phyloP scores from a whole-genome alignment of 352 stramenopile genomes.

The Phytophthora niederhauseri region DNA sequence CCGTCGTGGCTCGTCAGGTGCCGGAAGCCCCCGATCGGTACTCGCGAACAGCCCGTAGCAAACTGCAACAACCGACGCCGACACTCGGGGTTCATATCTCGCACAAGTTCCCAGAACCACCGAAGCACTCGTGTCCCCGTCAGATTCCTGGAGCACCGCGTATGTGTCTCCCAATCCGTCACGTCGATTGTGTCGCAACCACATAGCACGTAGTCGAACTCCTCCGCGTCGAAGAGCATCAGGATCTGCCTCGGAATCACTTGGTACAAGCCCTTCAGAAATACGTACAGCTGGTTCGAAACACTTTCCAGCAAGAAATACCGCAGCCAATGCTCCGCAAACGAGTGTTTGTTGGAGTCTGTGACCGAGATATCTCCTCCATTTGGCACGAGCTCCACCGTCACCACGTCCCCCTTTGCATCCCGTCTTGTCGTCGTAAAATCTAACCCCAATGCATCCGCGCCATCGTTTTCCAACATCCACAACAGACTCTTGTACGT shows the following conservation, averaged over 20 bases:
- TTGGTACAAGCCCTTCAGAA: constrained; percentile 95
- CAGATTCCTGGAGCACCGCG: constrained; percentile 49
- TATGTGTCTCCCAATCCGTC: constrained; percentile 93
- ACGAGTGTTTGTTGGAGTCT: constrained; percentile 92
- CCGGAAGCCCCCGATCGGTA: constrained; percentile 60
- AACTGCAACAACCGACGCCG: constrained; percentile 69
- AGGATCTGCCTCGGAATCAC: constrained; percentile 92
- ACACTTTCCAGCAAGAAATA: constrained; percentile 93
- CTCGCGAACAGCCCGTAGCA: constrained; percentile 65
- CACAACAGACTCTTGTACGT: constrained; percentile 56
- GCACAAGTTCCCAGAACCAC: constrained; percentile 84
- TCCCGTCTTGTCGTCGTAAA: constrained; percentile 41
- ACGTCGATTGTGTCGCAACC: constrained; percentile 94
- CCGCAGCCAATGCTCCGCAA: constrained; percentile 84
- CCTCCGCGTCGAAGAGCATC: constrained; percentile 95
- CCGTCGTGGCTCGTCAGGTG: constrained; percentile 63
- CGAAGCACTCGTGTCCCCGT: constrained; percentile 34
- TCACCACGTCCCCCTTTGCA: constrained; percentile 16
- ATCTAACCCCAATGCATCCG: constrained; percentile 45
- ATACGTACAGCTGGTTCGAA: constrained; percentile 66
- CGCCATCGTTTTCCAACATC: constrained; percentile 50
- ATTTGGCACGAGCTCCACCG: constrained; percentile 51
- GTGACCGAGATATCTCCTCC: constrained; percentile 76
- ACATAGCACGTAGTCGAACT: constrained; percentile 95
- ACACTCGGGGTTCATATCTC: constrained; percentile 64